phyloP scores from a whole-genome alignment of 768 basidiomycete species.

The Pleurotus djamor region DNA sequence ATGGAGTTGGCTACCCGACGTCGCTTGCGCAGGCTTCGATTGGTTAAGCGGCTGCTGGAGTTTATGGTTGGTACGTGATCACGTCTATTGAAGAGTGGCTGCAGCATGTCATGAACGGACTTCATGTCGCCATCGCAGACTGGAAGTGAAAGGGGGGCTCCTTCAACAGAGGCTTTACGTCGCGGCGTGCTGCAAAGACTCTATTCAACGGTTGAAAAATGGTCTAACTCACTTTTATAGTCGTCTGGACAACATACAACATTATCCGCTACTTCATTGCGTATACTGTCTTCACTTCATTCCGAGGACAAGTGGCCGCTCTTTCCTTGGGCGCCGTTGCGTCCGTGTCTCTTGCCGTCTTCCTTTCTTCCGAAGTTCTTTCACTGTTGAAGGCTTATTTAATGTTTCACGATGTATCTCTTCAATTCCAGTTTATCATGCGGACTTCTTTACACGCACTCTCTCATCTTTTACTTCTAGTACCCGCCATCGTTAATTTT shows the following conservation, averaged over 20 bases:
- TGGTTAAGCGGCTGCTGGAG: slow-evolving; percentile 26
- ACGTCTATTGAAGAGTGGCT: slow-evolving; percentile 12
- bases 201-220: too few relatives aligned
- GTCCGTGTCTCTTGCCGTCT: slow-evolving; percentile 36
- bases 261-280: slow-evolving; percentile 66
- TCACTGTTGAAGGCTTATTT: slow-evolving; percentile 36
- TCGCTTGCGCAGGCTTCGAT: slow-evolving; percentile 25
- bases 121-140: background rate
- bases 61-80: slow-evolving; percentile 33
- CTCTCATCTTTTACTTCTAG: slow-evolving; percentile 46
- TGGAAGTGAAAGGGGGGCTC: slow-evolving; percentile 26
- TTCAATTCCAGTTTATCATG: slow-evolving; percentile 24
- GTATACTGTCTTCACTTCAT: slow-evolving; percentile 39
- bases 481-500: slow-evolving; percentile 54
- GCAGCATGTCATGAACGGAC: too few relatives aligned
- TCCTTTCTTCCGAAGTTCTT: slow-evolving; percentile 32
- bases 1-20: slow-evolving; percentile 19
- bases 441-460: slow-evolving; percentile 34
- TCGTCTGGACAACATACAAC: slow-evolving; percentile 58
- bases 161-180: too few relatives aligned
- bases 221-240: slow-evolving; percentile 4
- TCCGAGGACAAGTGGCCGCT: slow-evolving; percentile 37
- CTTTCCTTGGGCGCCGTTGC: slow-evolving; percentile 50
- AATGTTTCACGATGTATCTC: slow-evolving; percentile 25
- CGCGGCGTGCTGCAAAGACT: too few relatives aligned